These are phyloP conservation scores for Colletotrichum horii DNA, from an alignment of 2,329 filamentous ascomycete species.

Conservation along the genomic window DNA sequence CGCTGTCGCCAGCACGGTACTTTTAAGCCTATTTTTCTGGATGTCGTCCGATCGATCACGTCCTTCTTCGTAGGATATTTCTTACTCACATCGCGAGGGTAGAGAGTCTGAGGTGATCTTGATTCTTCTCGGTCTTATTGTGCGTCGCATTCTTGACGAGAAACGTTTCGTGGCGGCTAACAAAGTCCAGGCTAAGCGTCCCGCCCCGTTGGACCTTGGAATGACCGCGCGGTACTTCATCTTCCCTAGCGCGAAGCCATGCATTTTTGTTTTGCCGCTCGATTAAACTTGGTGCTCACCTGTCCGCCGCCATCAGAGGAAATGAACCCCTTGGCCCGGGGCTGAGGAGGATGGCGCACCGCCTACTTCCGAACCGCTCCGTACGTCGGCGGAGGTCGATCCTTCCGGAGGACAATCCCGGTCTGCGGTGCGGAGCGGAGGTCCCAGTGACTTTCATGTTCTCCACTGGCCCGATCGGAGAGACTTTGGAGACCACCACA, in stretches of 20 bases:
- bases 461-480: not conserved
- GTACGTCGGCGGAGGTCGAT: not conserved
- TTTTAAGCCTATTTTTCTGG: not conserved
- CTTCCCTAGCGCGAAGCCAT: not conserved
- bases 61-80: not conserved
- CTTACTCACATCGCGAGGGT: not conserved
- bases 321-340: not conserved
- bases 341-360: not conserved
- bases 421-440: not conserved
- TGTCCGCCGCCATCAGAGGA: not conserved
- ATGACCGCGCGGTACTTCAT: not conserved
- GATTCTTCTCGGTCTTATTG: not conserved
- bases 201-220: not conserved
- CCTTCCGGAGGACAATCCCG: not conserved
- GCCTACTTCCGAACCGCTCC: not conserved
- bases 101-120: not conserved
- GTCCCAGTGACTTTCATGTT: not conserved
- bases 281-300: not conserved
- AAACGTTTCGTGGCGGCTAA: not conserved
- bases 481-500: not conserved
- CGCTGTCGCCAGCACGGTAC: not conserved
- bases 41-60: not conserved
- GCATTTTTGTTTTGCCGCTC: not conserved
- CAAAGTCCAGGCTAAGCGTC: not conserved
- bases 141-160: not conserved